These are phyloP conservation scores for Naganishia liquefaciens DNA, from an alignment of 1,284 basidiomycete genomes.

Conservation along the genomic window DNA sequence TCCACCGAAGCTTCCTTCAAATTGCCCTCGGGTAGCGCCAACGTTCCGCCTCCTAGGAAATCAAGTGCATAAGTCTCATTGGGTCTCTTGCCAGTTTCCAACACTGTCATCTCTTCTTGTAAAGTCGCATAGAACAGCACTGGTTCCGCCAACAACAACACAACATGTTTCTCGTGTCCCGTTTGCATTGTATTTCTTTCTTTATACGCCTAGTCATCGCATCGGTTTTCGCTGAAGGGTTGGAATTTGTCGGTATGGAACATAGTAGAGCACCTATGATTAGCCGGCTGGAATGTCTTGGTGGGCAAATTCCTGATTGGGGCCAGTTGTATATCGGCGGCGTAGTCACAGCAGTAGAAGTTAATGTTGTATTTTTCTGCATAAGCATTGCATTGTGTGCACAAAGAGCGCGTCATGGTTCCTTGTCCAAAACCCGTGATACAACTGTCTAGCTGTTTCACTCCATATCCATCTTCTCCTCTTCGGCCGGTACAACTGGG, in stretches of 20 bases:
- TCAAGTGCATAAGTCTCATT: slow-evolving; percentile 8
- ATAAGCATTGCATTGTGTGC: slow-evolving; percentile 5
- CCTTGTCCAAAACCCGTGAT: background rate
- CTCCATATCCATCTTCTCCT: slow-evolving; percentile 41
- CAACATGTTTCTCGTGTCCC: slow-evolving; percentile 11
- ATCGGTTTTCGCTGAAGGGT: background rate
- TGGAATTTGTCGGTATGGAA: slow-evolving; percentile 10
- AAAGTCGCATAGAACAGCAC: slow-evolving; percentile 28
- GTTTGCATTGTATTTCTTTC: slow-evolving; percentile 23
- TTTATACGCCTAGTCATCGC: slow-evolving; percentile 11
- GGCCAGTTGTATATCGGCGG: slow-evolving; percentile 16
- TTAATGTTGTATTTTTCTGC: slow-evolving; percentile 12
- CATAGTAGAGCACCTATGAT: slow-evolving; percentile 24
- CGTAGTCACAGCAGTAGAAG: background rate
- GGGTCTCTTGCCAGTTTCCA: background rate
- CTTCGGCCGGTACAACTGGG: slow-evolving; percentile 10
- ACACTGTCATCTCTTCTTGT: slow-evolving; percentile 5
- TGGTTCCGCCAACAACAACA: slow-evolving; percentile 12
- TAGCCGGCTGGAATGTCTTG: slow-evolving; percentile 1
- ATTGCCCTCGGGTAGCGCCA: background rate
- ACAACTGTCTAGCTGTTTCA: slow-evolving; percentile 15
- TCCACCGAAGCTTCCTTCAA: background rate
- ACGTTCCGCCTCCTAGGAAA: slow-evolving; percentile 16
- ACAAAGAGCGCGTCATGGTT: no score
- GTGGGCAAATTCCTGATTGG: slow-evolving; percentile 11